A percentile compares a stretch with the other conserved stretches of the same genome.
These are phyloP conservation scores for Alternaria solani DNA, from an alignment of 2,329 filamentous ascomycete genomes.

Conservation along the genomic window DNA sequence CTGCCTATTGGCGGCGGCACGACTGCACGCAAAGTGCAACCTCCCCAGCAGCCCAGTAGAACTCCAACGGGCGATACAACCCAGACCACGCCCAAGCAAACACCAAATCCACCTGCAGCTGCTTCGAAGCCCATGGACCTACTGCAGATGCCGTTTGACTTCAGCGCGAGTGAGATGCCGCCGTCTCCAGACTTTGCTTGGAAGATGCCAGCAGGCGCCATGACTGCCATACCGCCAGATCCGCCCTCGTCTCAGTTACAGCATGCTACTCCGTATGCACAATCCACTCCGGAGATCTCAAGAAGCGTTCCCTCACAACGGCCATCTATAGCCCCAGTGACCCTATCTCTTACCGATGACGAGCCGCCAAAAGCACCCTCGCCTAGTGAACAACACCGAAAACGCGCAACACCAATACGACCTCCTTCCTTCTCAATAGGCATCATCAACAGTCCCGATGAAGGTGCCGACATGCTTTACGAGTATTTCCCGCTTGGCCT, in stretches of 20 bases:
- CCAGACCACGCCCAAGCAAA: slow-evolving; percentile 39
- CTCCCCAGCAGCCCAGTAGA: slow-evolving; percentile 46
- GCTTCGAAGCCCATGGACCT: slow-evolving; percentile 46
- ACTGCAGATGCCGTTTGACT: slow-evolving; percentile 52
- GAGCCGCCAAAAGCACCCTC: slow-evolving; percentile 56
- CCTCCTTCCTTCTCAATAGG: slow-evolving; percentile 58
- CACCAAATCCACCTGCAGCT: slow-evolving; percentile 32
- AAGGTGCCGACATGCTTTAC: slow-evolving; percentile 84
- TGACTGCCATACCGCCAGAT: slow-evolving; percentile 54
- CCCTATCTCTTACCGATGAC: slow-evolving; percentile 65
- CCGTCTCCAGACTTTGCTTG: slow-evolving; percentile 56
- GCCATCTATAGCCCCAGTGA: slow-evolving; percentile 59
- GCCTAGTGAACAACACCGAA: slow-evolving; percentile 43
- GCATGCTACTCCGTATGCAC: slow-evolving; percentile 55
- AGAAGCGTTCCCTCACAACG: slow-evolving; percentile 50
- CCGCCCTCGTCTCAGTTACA: slow-evolving; percentile 46
- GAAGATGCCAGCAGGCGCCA: slow-evolving; percentile 53
- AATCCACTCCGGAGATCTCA: slow-evolving; percentile 63
- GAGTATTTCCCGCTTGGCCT: slow-evolving; percentile 93
- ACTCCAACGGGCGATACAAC: slow-evolving; percentile 49
- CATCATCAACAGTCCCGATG: slow-evolving; percentile 69
- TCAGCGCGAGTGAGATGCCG: slow-evolving; percentile 52
- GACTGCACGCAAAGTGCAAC: slow-evolving; percentile 71
- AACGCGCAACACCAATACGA: slow-evolving; percentile 50
- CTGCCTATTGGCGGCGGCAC: slow-evolving; percentile 83